Evolutionary conservation across 2,329 filamentous ascomycete species (phyloP), one percentile per base, ranked within the genome.

Genomic region (Aspergillus ruber): DNA sequence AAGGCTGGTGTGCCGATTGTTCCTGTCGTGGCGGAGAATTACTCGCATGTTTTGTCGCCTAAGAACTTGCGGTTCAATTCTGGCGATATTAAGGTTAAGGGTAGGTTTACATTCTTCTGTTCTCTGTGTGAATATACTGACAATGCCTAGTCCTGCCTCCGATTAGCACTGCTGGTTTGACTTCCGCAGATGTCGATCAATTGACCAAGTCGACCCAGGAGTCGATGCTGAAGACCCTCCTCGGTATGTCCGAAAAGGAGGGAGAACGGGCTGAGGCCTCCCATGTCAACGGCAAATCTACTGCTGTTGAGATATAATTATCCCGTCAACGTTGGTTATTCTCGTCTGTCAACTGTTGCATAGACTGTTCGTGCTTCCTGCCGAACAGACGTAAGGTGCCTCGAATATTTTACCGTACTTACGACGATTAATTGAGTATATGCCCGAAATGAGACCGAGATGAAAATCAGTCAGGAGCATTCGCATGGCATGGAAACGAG

Each of bases 1-100:
- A 88, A 97, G 75, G 91, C 91, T 2, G 86, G 89, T 56, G 93
- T 96, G 5, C 90, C 90, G 21, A 88, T 98, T 59, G 85, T 98
- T 3, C 93, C 93, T 0, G 79, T 94, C 32, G 85, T 90, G 42
- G 80, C 82, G 25, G 86, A 86, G 64, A 90, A 90, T 70, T 91
- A 91, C 68, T 84, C 84, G 58, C 80, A 89, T 63, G 64, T 90
- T 29, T 70, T 90, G 54, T 82, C 81, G 59, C 69, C 83, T 57
- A 83, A 83, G 70, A 74, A 75, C 40, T 64, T 80, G 57, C 73
- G 80, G 36, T 91, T 91, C 62, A 81, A 79, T 40, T 68, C 81
- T 0, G 87, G 87, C 39, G 76, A 69, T 39, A 83, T 97, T 50
- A 86, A 87, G 10, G 75, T 90, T 51, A 90, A 87, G 73, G 82